These are phyloP conservation scores for Emmonsiellopsis sp. DNA, from an alignment of 2,329 filamentous ascomycete genomes.

Conservation along the genomic window DNA sequence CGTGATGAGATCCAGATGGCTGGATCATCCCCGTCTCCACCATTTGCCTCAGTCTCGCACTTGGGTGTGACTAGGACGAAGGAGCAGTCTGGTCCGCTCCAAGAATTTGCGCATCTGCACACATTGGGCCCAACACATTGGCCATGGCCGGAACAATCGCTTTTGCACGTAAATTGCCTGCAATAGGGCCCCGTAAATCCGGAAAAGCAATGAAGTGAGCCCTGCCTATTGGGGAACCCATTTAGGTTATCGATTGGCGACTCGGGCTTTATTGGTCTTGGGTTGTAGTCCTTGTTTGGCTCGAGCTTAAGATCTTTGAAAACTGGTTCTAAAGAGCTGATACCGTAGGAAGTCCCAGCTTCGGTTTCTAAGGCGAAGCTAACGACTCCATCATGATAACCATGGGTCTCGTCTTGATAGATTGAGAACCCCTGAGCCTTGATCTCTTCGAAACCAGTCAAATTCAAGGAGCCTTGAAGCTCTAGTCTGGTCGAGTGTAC, in stretches of 20 bases:
- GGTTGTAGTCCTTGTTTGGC: conserved; percentile 32
- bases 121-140: conserved; percentile 34
- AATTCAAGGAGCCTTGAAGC: conserved; percentile 27
- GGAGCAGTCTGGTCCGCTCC: conserved; percentile 39
- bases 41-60: conserved; percentile 37
- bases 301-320: conserved; percentile 27
- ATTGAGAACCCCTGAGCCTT: conserved; percentile 36
- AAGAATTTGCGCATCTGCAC: conserved; percentile 35
- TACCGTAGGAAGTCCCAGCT: conserved; percentile 28
- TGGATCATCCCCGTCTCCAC: conserved; percentile 40
- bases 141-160: conserved; percentile 36
- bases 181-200: conserved; percentile 34
- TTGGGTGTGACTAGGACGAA: conserved; percentile 36
- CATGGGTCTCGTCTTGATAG: conserved; percentile 29
- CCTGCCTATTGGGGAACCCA: conserved; percentile 25
- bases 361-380: conserved; percentile 36
- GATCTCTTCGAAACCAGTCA: conserved; percentile 33
- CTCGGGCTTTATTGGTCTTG: conserved; percentile 16
- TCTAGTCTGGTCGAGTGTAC: conserved; percentile 32
- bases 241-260: conserved; percentile 19
- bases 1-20: conserved; percentile 42
- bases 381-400: conserved; percentile 32
- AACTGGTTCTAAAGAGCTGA: conserved; percentile 29
- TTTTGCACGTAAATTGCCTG: conserved; percentile 28
- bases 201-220: conserved; percentile 35